These are phyloP conservation scores for Afroboletus lepidellus DNA, from an alignment of 1,284 basidiomycete genomes.

Conservation along the genomic window DNA sequence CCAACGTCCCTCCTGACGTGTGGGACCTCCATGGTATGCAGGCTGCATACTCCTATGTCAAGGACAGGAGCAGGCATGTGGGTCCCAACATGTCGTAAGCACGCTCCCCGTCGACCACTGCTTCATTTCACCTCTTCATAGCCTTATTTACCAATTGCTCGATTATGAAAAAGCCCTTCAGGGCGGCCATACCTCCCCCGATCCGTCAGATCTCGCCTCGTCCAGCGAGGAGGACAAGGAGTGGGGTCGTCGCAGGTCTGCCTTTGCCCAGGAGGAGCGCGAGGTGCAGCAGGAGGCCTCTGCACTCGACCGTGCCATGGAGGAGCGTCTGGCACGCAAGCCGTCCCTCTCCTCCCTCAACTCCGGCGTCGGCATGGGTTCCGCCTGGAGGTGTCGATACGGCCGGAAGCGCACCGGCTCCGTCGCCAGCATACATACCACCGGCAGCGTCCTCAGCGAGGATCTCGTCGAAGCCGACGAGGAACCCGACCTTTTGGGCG, in stretches of 20 bases:
- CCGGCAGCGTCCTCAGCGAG: conserved; percentile 70
- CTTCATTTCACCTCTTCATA: conserved; percentile 36
- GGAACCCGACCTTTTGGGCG: conserved; percentile 63
- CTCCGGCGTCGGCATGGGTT: conserved; percentile 66
- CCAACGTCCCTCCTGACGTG: conserved; percentile 68
- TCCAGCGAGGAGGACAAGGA: conserved; percentile 73
- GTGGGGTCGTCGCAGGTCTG: conserved; percentile 70
- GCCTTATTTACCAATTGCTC: conserved; percentile 93
- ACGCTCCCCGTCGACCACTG: conserved; percentile 10
- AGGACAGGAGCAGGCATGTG: conserved; percentile 83
- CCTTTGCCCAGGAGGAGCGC: conserved; percentile 49
- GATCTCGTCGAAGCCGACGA: conserved; percentile 80
- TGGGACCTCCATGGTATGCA: conserved; percentile 89
- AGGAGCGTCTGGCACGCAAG: conserved; percentile 72
- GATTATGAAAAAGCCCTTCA: conserved; percentile 88
- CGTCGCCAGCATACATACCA: conserved; percentile 63
- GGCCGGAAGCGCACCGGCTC: conserved; percentile 71
- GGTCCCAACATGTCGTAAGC: conserved; percentile 96
- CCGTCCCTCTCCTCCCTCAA: conserved; percentile 62
- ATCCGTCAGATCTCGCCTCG: conserved; percentile 52
- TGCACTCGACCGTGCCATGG: conserved; percentile 80
- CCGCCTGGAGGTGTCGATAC: conserved; percentile 63
- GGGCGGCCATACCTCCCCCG: conserved; percentile 47
- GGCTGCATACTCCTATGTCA: conserved; percentile 88
- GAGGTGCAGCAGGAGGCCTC: conserved; percentile 73